A percentile compares a stretch with the other conserved stretches of the same genome.
These are phyloP conservation scores for Podospora australis DNA, from an alignment of 495 filamentous ascomycete genomes.

Conservation along the genomic window DNA sequence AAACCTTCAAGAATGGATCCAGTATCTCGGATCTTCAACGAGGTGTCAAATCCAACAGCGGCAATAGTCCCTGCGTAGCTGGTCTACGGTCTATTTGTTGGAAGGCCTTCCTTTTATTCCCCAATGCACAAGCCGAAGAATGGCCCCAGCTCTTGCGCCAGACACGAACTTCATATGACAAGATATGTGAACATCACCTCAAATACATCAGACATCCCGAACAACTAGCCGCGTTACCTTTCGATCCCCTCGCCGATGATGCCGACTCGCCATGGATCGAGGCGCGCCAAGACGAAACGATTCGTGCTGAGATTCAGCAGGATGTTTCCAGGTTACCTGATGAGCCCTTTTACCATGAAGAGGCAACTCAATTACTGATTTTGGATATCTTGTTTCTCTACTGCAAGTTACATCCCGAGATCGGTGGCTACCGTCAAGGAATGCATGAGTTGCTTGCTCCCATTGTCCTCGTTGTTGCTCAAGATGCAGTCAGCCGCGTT, in stretches of 20 bases:
- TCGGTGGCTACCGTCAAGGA: slow-evolving; percentile 84
- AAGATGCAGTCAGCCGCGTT: slow-evolving; percentile 59
- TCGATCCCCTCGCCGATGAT: slow-evolving; percentile 85
- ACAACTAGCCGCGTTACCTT: slow-evolving; percentile 56
- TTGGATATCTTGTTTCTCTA: slow-evolving; percentile 88
- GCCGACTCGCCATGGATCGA: slow-evolving; percentile 84
- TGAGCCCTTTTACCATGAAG: slow-evolving; percentile 79
- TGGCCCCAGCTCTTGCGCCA: slow-evolving; percentile 65
- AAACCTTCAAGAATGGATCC: slow-evolving; percentile 52
- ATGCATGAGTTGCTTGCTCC: slow-evolving; percentile 96
- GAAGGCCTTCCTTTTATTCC: slow-evolving; percentile 86
- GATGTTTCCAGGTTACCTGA: slow-evolving; percentile 94
- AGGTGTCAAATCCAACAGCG: slow-evolving; percentile 52
- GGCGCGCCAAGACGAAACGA: slow-evolving; percentile 72
- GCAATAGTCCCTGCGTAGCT: slow-evolving; percentile 54
- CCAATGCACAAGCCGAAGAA: slow-evolving; percentile 54
- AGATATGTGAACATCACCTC: slow-evolving; percentile 66
- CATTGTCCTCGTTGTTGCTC: slow-evolving; percentile 78
- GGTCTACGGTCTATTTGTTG: slow-evolving; percentile 87
- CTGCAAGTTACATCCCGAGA: slow-evolving; percentile 82
- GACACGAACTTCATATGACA: slow-evolving; percentile 65
- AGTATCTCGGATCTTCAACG: slow-evolving; percentile 59
- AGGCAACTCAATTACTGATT: slow-evolving; percentile 71
- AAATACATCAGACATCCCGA: slow-evolving; percentile 76
- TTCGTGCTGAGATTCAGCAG: slow-evolving; percentile 86